These are phyloP conservation scores for Hylodesmum podocarpum DNA, from an alignment of 306 rosid species.

Conservation along the genomic window DNA sequence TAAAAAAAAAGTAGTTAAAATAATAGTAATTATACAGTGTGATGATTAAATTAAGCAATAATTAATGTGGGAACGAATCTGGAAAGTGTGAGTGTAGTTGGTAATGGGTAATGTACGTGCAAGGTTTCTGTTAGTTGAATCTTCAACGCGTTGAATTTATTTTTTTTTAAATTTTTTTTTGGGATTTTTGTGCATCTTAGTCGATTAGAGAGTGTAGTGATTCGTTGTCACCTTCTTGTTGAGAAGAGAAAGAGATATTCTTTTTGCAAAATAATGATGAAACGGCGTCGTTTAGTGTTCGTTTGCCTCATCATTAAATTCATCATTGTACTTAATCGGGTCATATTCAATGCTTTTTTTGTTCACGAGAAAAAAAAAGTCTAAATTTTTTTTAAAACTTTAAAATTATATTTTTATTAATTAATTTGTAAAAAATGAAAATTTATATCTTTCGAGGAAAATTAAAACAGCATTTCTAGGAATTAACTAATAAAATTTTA, in stretches of 20 bases:
- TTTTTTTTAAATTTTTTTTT: background rate
- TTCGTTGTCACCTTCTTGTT: background rate
- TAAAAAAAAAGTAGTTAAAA: background rate
- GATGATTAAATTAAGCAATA: background rate
- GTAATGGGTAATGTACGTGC: background rate
- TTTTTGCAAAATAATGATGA: background rate
- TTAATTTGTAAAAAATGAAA: too few relatives aligned
- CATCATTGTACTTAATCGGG: background rate
- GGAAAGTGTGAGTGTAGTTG: slow-evolving; percentile 9
- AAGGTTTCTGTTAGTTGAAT: background rate
- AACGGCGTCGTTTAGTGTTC: background rate
- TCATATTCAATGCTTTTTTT: too few relatives aligned
- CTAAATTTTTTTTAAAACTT: too few relatives aligned
- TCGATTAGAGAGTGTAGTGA: background rate
- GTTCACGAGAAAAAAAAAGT: too few relatives aligned
- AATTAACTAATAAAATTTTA: too few relatives aligned
- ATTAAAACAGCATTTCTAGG: too few relatives aligned
- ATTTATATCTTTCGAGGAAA: too few relatives aligned
- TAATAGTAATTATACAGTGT: background rate
- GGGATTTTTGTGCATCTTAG: background rate
- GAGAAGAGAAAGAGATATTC: background rate
- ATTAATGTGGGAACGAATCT: slow-evolving; percentile 20
- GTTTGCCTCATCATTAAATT: background rate
- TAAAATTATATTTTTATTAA: too few relatives aligned
- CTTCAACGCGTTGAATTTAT: background rate